Evolutionary conservation across 1,284 basidiomycete genomes (phyloP).

Genomic region (Porogramme epimiltina): DNA sequence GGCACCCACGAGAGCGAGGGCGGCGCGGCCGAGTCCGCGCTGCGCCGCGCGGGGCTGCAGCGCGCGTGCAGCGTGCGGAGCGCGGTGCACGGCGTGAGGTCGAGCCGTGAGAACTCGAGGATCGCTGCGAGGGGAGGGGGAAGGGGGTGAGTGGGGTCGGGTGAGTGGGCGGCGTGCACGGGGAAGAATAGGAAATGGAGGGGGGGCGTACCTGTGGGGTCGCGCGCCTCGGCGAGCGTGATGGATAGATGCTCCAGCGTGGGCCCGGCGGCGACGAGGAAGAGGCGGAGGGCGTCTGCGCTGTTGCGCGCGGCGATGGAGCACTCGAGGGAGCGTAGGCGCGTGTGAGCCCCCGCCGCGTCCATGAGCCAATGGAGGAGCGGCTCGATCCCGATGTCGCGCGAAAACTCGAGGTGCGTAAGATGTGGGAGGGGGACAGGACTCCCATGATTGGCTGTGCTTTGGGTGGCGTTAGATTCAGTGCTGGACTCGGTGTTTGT

Average conservation of each 20-base stretch:
- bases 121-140: constrained; percentile 10
- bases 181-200: neutral
- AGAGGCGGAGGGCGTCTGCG: constrained; percentile 20
- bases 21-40: constrained; percentile 3
- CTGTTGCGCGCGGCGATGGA: constrained; percentile 19
- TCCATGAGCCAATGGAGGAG: constrained; percentile 23
- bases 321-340: constrained; percentile 19
- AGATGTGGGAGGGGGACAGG: neutral
- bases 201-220: constrained; percentile 24
- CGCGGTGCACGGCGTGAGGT: constrained; percentile 16
- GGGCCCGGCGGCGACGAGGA: constrained; percentile 22
- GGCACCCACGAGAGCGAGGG: constrained; percentile 30
- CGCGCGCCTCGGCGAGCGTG: constrained; percentile 23
- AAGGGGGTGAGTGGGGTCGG: neutral
- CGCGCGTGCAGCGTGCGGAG: constrained; percentile 19
- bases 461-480: too few relatives aligned
- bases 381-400: constrained; percentile 21
- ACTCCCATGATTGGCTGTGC: too few relatives aligned
- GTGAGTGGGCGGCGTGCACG: neutral
- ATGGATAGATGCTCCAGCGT: constrained; percentile 19
- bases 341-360: constrained; percentile 6
- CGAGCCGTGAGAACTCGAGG: constrained; percentile 19
- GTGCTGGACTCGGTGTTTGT: neutral
- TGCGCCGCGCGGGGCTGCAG: constrained; percentile 9
- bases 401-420: constrained; percentile 20